Evolutionary conservation across 495 filamentous ascomycete species (phyloP).

Genomic region (Antarctomyces pellizariae): DNA sequence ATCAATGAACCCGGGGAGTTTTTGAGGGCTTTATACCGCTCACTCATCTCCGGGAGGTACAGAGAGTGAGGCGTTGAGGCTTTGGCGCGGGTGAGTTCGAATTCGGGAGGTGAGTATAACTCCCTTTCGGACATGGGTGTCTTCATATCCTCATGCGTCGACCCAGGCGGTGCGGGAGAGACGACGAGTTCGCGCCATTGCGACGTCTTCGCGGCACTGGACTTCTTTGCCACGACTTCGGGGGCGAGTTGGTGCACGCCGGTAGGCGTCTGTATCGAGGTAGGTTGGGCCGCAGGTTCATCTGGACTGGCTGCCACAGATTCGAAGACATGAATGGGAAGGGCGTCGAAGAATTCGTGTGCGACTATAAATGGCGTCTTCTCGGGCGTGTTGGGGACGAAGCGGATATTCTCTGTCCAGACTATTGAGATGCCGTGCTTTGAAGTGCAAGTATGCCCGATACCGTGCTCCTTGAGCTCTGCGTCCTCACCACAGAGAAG

Average conservation of each 20-base stretch:
- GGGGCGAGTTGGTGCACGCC: constrained; percentile 10
- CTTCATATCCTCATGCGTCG: constrained; percentile 19
- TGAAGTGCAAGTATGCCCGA: too few relatives aligned
- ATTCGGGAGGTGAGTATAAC: constrained; percentile 38
- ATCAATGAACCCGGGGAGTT: constrained; percentile 37
- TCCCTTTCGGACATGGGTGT: constrained; percentile 30
- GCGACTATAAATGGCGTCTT: constrained; percentile 84
- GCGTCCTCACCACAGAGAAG: constrained; percentile 67
- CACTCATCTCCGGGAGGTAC: constrained; percentile 64
- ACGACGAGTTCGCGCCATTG: constrained; percentile 84
- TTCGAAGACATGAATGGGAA: constrained; percentile 91
- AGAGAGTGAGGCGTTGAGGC: constrained; percentile 55
- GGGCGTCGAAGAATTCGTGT: constrained; percentile 98
- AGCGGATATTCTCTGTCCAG: constrained; percentile 81
- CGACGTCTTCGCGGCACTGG: constrained; percentile 20
- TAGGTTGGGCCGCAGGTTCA: constrained; percentile 17
- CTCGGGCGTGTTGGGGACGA: constrained; percentile 29
- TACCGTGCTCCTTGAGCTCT: constrained; percentile 41
- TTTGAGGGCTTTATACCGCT: constrained; percentile 55
- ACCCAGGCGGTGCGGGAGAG: constrained; percentile 32
- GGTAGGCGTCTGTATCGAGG: constrained; percentile 16
- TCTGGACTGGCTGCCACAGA: constrained; percentile 28
- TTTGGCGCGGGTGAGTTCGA: constrained; percentile 57
- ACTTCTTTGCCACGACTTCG: constrained; percentile 12
- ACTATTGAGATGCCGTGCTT: constrained; percentile 46